Conservation (phyloP, 2,329 filamentous ascomycete genomes). For the Tricladium varicosporioides region DNA sequence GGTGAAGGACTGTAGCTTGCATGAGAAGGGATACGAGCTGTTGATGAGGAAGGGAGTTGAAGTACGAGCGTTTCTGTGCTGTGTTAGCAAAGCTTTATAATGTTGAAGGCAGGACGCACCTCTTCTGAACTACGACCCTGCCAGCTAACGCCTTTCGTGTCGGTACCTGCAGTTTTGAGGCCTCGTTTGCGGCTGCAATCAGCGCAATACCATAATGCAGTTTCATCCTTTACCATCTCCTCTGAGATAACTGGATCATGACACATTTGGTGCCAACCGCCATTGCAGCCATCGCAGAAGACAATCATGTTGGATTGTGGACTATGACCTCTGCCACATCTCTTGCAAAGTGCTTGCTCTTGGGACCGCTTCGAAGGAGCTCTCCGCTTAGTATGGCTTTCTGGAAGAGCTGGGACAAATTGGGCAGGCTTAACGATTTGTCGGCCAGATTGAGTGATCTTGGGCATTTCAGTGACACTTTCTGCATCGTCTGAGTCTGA, state of each 20-base stretch:
- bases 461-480: conserved; percentile 52
- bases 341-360: conserved; percentile 63
- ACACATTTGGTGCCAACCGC: conserved; percentile 78
- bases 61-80: conserved; percentile 58
- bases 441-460: conserved; percentile 73
- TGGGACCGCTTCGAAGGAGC: conserved; percentile 55
- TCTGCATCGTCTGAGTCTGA: conserved; percentile 37
- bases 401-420: conserved; percentile 57
- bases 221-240: conserved; percentile 63
- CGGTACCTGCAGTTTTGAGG: conserved; percentile 37
- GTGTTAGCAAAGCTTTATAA: conserved; percentile 14
- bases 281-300: conserved; percentile 80
- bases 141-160: conserved; percentile 35
- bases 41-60: conserved; percentile 57
- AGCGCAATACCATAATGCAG: conserved; percentile 69
- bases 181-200: conserved; percentile 54
- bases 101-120: conserved; percentile 30
- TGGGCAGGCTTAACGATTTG: conserved; percentile 65
- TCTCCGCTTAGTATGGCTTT: conserved; percentile 39
- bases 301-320: conserved; percentile 77
- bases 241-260: conserved; percentile 74
- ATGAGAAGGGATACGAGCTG: conserved; percentile 65
- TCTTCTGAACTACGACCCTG: conserved; percentile 40
- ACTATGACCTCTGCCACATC: conserved; percentile 70
- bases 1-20: conserved; percentile 57